Evolutionary conservation across 768 basidiomycete genomes (phyloP), one percentile per base, ranked within the genome.

Genomic region (Mycena pura): DNA sequence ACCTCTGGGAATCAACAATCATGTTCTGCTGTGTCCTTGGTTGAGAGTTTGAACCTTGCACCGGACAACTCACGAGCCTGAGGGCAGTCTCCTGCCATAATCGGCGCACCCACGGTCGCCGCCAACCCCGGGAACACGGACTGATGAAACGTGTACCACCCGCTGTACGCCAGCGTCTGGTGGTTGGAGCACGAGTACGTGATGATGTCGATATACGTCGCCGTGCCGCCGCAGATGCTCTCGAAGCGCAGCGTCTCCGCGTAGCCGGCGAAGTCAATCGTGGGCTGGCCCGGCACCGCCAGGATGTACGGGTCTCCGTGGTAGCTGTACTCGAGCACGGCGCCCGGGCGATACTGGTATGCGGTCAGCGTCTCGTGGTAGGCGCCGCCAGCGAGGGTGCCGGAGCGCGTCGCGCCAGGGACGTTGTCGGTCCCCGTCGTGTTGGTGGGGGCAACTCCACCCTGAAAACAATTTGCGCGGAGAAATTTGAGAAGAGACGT

Each of bases 121-220:
- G 46, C 52, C 14, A 64, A 13, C 10, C 8, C 36, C 3, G 6
- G 14, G 15, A 57, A 60, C 2, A 31, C 17, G 5, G 5, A 1
- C 46, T 17, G 7, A 43, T 57, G 63, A 6, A 27, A 0, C 2
- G 24, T 24, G 21, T 56, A 50, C 54, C 43, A 57, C 2, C 22
- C 8, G 44, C 47, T 27, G 24, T 64, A 57, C 19, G 36, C 38
- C 21, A 6, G 22, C 0, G 10, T 19, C 22, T 44, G 36, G n/a
- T 49, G 25, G 8, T 45, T 29, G n/a, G 41, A 39, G 41, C 65
- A 66, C 3, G 25, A 1, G 15, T 55, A 47, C 3, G 53, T 36
- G 22, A 60, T 14, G n/a, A 52, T 13, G 19, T 66, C 65, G 39
- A 66, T 60, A 21, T 56, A 66, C 6, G 65, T 66, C 22, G 62